phyloP scores from a whole-genome alignment of 257 asterid genomes.

The Voacanga thouarsii region DNA sequence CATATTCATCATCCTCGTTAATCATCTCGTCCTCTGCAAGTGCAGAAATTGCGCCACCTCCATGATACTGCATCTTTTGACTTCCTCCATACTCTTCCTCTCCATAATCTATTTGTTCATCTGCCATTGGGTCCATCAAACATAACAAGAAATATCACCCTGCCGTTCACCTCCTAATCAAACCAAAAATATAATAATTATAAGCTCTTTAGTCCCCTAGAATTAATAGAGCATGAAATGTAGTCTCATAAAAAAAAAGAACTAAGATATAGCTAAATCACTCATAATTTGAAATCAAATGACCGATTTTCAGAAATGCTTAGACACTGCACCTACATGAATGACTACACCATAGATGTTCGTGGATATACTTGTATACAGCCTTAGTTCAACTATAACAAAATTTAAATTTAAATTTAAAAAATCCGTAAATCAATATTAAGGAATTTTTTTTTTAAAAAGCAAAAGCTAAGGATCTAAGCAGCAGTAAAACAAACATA shows the following conservation, averaged over 20 bases:
- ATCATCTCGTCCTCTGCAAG: slow-evolving; percentile 83
- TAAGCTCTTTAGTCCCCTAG: neutral
- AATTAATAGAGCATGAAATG: neutral
- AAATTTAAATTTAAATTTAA: neutral
- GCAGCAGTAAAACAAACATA: neutral
- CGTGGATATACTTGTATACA: neutral
- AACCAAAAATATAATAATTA: neutral
- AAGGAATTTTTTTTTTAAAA: neutral
- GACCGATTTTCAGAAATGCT: neutral
- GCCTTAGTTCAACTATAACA: neutral
- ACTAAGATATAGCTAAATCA: neutral
- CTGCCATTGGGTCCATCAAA: slow-evolving; percentile 62
- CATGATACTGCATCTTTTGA: slow-evolving; percentile 65
- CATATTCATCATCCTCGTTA: slow-evolving; percentile 52
- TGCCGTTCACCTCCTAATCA: slow-evolving; percentile 31
- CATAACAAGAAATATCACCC: slow-evolving; percentile 24
- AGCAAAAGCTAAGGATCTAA: neutral
- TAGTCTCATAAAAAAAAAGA: neutral
- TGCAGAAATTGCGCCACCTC: slow-evolving; percentile 69
- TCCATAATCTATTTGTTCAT: slow-evolving; percentile 65
- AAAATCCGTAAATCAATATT: neutral
- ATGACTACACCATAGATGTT: neutral
- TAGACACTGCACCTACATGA: neutral
- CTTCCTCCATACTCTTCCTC: slow-evolving; percentile 63
- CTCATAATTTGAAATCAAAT: neutral